Percentiles rank a stretch among this genome's conserved stretches.
phyloP scores from a whole-genome alignment of 2,329 filamentous ascomycete species.

The Epichloe bromicola region DNA sequence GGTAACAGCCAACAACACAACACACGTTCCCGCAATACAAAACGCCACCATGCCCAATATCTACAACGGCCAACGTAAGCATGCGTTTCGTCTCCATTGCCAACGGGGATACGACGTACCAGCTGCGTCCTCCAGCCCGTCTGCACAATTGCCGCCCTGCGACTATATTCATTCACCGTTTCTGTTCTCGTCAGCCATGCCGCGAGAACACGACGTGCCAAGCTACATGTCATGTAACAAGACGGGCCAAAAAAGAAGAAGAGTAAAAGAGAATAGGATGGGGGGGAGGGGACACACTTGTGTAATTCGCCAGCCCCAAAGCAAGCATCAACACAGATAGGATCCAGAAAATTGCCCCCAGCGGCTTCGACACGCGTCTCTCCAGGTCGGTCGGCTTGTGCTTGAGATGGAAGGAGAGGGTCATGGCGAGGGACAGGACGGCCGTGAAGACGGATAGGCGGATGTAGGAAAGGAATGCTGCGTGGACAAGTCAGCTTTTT shows the following conservation, averaged over 20 bases:
- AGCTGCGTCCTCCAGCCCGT: slow-evolving; percentile 85
- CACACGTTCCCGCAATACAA: slow-evolving; percentile 51
- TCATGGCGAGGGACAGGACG: slow-evolving; percentile 78
- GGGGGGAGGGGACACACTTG: slow-evolving; percentile 31
- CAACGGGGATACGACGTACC: slow-evolving; percentile 33
- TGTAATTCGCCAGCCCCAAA: slow-evolving; percentile 75
- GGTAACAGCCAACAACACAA: slow-evolving; percentile 46
- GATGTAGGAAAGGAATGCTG: slow-evolving; percentile 79
- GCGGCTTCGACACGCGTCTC: slow-evolving; percentile 62
- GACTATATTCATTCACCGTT: slow-evolving; percentile 68
- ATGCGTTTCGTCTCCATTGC: no score
- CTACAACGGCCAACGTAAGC: slow-evolving; percentile 20
- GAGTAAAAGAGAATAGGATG: no score
- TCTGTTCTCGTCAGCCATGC: slow-evolving; percentile 23
- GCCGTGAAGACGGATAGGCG: slow-evolving; percentile 83
- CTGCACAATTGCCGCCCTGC: slow-evolving; percentile 72
- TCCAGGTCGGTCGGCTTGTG: slow-evolving; percentile 57
- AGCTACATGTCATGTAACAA: not conserved
- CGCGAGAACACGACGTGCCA: no score
- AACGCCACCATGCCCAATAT: slow-evolving; percentile 48
- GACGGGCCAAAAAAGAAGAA: not conserved
- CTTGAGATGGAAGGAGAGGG: slow-evolving; percentile 86
- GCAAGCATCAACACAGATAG: slow-evolving; percentile 65
- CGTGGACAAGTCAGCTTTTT: not conserved
- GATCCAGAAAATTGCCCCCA: slow-evolving; percentile 81